These are phyloP conservation scores for Salvia hispanica DNA, from an alignment of 257 asterid species.

Conservation along the genomic window DNA sequence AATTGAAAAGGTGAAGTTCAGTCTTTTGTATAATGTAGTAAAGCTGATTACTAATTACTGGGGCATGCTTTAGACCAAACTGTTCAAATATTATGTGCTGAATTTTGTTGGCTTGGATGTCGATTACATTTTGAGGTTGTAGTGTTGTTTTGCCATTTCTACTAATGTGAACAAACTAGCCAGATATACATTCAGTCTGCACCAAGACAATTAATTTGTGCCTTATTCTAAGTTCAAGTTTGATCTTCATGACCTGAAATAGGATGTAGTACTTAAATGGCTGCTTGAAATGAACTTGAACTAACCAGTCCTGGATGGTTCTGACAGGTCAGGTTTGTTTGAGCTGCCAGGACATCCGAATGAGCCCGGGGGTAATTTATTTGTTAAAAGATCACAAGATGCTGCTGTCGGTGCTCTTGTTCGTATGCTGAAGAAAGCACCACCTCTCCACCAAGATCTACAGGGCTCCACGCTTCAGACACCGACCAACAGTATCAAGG, in stretches of 20 bases:
- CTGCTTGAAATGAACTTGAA: conserved; percentile 26
- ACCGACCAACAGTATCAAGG: conserved; percentile 20
- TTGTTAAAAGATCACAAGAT: conserved; percentile 53
- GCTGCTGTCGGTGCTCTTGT: conserved; percentile 76
- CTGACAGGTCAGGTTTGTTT: conserved; percentile 53
- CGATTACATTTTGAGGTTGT: not conserved
- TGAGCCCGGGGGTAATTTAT: conserved; percentile 40
- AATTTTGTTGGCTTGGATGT: not conserved
- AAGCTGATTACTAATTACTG: not conserved
- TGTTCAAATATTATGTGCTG: not conserved
- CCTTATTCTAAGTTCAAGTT: not conserved
- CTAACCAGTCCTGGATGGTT: conserved; percentile 28
- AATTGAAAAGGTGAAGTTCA: not conserved
- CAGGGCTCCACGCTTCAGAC: conserved; percentile 38
- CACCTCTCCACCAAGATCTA: conserved; percentile 56
- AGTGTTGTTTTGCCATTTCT: not conserved
- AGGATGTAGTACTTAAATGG: not conserved
- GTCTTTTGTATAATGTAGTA: not conserved
- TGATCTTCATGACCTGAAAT: not conserved
- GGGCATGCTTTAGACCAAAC: not conserved
- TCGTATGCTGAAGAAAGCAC: conserved; percentile 70
- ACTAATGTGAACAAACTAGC: not conserved
- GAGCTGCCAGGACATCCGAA: conserved; percentile 43
- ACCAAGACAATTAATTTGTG: not conserved
- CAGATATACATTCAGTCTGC: not conserved